Conservation (phyloP, 139 green algal species). For the Chlamydomonas incerta region DNA sequence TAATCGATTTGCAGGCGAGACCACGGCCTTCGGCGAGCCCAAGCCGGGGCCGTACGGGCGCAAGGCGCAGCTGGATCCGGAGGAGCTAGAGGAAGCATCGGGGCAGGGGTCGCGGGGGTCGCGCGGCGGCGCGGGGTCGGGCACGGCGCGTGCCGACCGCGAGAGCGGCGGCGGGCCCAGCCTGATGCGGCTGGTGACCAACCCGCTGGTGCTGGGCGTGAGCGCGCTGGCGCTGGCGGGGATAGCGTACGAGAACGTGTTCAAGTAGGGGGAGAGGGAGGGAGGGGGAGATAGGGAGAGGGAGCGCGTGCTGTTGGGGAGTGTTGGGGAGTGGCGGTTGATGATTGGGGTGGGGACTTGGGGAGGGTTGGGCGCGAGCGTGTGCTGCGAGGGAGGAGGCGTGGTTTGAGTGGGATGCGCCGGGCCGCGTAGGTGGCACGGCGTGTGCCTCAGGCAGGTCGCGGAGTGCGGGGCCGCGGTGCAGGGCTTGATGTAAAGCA, state of each 20-base stretch:
- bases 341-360: no score
- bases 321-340: not conserved
- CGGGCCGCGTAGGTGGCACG: no score
- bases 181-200: slow-evolving; percentile 32
- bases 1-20: slow-evolving; percentile 11
- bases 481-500: no score
- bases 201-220: slow-evolving; percentile 33
- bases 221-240: not conserved
- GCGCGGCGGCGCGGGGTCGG: not conserved
- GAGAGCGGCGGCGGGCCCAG: slow-evolving; percentile 7
- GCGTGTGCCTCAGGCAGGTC: no score
- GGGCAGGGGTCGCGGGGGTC: not conserved
- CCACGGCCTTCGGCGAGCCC: slow-evolving; percentile 29
- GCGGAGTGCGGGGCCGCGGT: no score
- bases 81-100: not conserved
- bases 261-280: not conserved
- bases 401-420: no score
- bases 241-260: slow-evolving; percentile 13
- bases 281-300: not conserved
- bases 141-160: not conserved
- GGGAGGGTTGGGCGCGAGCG: no score
- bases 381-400: no score
- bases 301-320: not conserved
- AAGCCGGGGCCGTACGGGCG: slow-evolving; percentile 41
- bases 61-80: slow-evolving; percentile 3